Evolutionary conservation across 345 rosid genomes (phyloP), one percentile per base, ranked within the genome.

Genomic region (Theobroma cacao): DNA sequence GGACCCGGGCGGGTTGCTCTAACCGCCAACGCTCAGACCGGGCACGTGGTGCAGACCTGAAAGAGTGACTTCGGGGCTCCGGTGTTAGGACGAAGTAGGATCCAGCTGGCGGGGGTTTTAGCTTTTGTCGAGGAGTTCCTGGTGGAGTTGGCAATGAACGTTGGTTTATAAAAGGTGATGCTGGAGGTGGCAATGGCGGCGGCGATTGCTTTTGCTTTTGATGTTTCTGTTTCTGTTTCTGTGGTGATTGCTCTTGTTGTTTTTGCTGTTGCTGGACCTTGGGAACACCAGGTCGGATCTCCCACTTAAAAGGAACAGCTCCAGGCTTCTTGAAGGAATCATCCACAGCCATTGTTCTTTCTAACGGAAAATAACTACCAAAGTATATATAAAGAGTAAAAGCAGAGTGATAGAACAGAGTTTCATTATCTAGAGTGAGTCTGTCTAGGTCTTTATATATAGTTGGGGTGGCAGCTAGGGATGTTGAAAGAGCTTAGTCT

Each of bases 261-360:
- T 61, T 43, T 31, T 30, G 28, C 26, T 76, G 80, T 72, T 64
- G 87, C 40, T 86, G 89, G 82, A 76, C 66, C 77, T 90, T 93
- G 80, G 98, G 98, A 4, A 95, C 94, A 10, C 98, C 98, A 28
- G 98, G 98, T 41, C 0, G 47, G 47, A 38, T 38, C 7, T 5
- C 99, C 99, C 98, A 95, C 77, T 93, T 93, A 84, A 95, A 95
- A 3, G 98, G 99, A 62, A 93, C 59, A 0, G 94, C 80, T 62
- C 98, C 99, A 1, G 96, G 93, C 75, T 89, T 87, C 80, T 75
- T 91, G 87, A 88, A 93, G 12, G 97, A 92, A 18, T 95, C 97
- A 38, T 93, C 99, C 1, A 84, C 31, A 0, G 80, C 65, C 92
- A 87, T 88, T 48, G 2, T 50, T 71, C 15, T 24, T 72, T 8